Base-by-base conservation (phyloP, 306 rosid species). In the Inga leiocalycina region DNA sequence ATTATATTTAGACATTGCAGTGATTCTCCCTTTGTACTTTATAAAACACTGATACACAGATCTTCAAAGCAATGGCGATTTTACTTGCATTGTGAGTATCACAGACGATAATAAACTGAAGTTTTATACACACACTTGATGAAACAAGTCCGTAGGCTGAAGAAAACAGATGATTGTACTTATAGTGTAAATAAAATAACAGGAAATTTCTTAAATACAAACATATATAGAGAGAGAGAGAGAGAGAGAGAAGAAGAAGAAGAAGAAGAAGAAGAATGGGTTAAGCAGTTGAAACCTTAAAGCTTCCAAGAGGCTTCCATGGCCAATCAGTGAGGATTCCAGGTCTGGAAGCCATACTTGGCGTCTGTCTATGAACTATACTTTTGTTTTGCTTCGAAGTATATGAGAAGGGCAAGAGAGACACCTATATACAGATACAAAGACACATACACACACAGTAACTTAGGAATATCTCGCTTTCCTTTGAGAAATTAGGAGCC, bases 321-420 rank as follows among this genome's bases (percentile, higher is more conserved):
- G 79, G 79, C 79, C 79, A 75, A 1, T 52, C 79, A 75, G 66
- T 75, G 34, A 75, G 79, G 45, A 75, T 52, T 51, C 79, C 79
- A 10, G 79, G 79, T 19, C 79, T 52, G 34, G 66, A 75, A 30
- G 79, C 79, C 79, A 75, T 75, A 32, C 14, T 52, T 30, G 46
- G 20, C 8, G 19, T n/a, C 3, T 35, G n/a, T 69, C 3, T 45
- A 3, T 15, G 56, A 49, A 20, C 43, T 39, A 19, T 8, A 2
- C 14, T 0, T 8, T 8, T 45, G 13, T 45, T 49, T 39, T 3
- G 51, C 24, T 71, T 71, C 43, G 54, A 70, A 4, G 4, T 71
- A 66, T 0, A 66, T 5, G 8, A 64, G 69, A 64, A 27, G 69
- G 34, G 35, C 10, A 5, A 24, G 41, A 30, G 3, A 34, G 44